These are phyloP conservation scores for Yarrowia porcina DNA, from an alignment of 805 yeast genomes.

Conservation along the genomic window DNA sequence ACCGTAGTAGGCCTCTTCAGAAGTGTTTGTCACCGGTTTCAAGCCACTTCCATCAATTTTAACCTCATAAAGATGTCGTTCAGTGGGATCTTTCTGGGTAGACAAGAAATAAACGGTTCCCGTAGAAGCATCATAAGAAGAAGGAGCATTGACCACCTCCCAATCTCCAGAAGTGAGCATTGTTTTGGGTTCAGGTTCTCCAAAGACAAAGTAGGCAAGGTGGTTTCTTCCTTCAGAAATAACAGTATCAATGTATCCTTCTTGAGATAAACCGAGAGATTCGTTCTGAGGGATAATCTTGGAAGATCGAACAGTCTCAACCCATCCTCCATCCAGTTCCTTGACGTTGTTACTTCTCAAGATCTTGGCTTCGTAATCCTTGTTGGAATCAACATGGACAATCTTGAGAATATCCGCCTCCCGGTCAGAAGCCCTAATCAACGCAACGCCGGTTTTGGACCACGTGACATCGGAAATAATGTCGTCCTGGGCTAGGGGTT, in stretches of 20 bases:
- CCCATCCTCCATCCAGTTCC: slow-evolving; percentile 60
- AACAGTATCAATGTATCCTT: slow-evolving; percentile 78
- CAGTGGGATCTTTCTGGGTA: slow-evolving; percentile 73
- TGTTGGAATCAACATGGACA: slow-evolving; percentile 48
- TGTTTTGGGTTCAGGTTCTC: slow-evolving; percentile 47
- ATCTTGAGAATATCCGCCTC: slow-evolving; percentile 64
- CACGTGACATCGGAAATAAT: slow-evolving; percentile 68
- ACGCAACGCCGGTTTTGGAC: slow-evolving; percentile 54
- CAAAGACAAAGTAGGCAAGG: slow-evolving; percentile 79
- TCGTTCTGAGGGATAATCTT: slow-evolving; percentile 53
- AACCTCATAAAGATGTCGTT: slow-evolving; percentile 78
- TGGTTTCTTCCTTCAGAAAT: slow-evolving; percentile 56
- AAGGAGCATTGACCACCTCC: slow-evolving; percentile 82
- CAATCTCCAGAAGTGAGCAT: slow-evolving; percentile 74
- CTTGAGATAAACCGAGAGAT: slow-evolving; percentile 43
- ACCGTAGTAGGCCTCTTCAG: slow-evolving; percentile 60
- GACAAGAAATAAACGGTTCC: slow-evolving; percentile 63
- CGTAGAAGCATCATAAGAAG: slow-evolving; percentile 46
- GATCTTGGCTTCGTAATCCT: slow-evolving; percentile 15
- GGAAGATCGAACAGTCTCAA: slow-evolving; percentile 68
- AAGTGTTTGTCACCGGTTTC: slow-evolving; percentile 49
- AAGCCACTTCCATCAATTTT: slow-evolving; percentile 48
- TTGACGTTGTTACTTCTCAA: slow-evolving; percentile 38
- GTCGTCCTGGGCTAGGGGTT: slow-evolving; percentile 36
- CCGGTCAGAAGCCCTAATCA: slow-evolving; percentile 61